These are phyloP conservation scores for Trichoderma asperelloides DNA, from an alignment of 495 filamentous ascomycete species.

Conservation along the genomic window DNA sequence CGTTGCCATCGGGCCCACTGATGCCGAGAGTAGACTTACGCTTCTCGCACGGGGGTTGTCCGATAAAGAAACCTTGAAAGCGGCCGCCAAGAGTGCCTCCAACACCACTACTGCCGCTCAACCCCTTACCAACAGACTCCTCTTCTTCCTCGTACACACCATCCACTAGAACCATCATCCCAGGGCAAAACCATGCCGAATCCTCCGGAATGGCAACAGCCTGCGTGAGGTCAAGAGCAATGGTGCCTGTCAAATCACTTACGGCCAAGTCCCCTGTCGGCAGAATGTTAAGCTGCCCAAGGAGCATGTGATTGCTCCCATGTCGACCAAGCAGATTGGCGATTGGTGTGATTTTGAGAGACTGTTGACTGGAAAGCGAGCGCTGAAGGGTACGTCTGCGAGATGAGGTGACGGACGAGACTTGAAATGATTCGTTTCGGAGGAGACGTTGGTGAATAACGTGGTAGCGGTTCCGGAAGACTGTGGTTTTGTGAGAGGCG, in stretches of 20 bases:
- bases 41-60: slow-evolving; percentile 82
- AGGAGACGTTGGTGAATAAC: slow-evolving; percentile 84
- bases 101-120: slow-evolving; percentile 69
- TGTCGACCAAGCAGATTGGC: slow-evolving; percentile 87
- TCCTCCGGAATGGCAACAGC: slow-evolving; percentile 74
- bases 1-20: slow-evolving; percentile 36
- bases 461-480: slow-evolving; percentile 85
- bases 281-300: slow-evolving; percentile 72
- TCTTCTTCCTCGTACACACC: slow-evolving; percentile 92
- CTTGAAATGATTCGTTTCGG: slow-evolving; percentile 88
- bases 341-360: slow-evolving; percentile 85
- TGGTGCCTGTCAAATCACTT: slow-evolving; percentile 77
- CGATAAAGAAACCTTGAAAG: slow-evolving; percentile 82
- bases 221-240: slow-evolving; percentile 72
- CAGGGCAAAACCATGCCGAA: slow-evolving; percentile 82
- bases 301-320: slow-evolving; percentile 74
- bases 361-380: slow-evolving; percentile 49
- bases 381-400: slow-evolving; percentile 41
- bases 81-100: slow-evolving; percentile 82
- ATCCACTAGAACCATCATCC: slow-evolving; percentile 91
- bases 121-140: slow-evolving; percentile 50
- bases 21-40: slow-evolving; percentile 70
- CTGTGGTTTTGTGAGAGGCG: slow-evolving; percentile 67
- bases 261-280: slow-evolving; percentile 78
- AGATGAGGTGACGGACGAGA: slow-evolving; percentile 51